phyloP scores from a whole-genome alignment of 2,329 filamentous ascomycete genomes.

The Apiospora malaysiana region DNA sequence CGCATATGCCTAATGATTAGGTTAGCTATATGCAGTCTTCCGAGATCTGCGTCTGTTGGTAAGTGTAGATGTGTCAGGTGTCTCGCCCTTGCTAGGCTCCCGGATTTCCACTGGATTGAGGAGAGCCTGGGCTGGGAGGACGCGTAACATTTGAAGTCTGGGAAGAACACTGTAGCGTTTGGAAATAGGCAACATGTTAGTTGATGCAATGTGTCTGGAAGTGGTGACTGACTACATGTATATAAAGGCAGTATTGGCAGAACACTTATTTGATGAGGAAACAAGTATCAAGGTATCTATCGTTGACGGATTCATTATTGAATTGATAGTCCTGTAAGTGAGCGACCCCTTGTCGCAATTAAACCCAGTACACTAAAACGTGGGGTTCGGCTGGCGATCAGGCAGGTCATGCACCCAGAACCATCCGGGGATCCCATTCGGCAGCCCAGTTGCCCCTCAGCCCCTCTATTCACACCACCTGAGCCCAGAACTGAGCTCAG shows the following conservation, averaged over 20 bases:
- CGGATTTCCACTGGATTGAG: conserved; percentile 2
- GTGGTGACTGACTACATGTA: too few relatives aligned
- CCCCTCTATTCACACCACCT: conserved; percentile 2
- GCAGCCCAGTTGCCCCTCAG: conserved; percentile 12
- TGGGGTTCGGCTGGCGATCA: neutral
- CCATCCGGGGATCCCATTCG: neutral
- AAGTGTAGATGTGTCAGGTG: conserved; percentile 5
- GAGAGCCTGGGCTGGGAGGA: neutral
- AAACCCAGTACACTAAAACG: neutral
- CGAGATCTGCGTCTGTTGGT: neutral
- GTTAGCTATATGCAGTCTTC: neutral
- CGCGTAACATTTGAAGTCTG: neutral
- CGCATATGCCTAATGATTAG: neutral
- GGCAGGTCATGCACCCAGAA: neutral
- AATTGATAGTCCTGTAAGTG: neutral
- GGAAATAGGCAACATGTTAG: neutral
- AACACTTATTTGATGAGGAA: too few relatives aligned
- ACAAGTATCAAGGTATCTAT: neutral
- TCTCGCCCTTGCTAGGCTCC: neutral
- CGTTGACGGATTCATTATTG: neutral
- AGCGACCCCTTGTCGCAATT: neutral
- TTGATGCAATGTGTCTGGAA: neutral
- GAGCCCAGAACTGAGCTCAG: too few relatives aligned
- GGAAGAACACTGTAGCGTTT: neutral
- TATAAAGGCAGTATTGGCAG: neutral